These are phyloP conservation scores for Oryza glumipatula DNA, from an alignment of 176 grass and related monocot species.

Conservation along the genomic window DNA sequence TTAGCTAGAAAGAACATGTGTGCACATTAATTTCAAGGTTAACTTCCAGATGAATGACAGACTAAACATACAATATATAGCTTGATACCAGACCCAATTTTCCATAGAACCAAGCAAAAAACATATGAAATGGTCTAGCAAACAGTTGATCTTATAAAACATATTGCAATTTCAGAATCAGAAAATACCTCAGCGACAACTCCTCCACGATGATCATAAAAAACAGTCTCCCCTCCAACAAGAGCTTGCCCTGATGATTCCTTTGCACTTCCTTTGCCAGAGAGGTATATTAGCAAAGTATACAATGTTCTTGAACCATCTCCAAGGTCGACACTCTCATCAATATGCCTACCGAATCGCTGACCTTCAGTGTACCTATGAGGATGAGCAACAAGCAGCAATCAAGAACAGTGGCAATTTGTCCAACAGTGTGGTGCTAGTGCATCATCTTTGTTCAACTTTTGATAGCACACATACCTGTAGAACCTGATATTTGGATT, in stretches of 20 bases:
- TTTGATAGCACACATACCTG: slow-evolving; percentile 48
- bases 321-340: slow-evolving; percentile 72
- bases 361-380: slow-evolving; percentile 86
- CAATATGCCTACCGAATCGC: slow-evolving; percentile 88
- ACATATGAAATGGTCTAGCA: background rate
- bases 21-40: background rate
- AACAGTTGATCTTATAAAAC: background rate
- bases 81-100: background rate
- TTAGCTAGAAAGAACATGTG: background rate
- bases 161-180: slow-evolving; percentile 15
- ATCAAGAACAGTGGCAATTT: background rate
- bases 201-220: slow-evolving; percentile 79
- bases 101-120: background rate
- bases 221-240: slow-evolving; percentile 90
- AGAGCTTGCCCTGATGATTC: slow-evolving; percentile 62
- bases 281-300: slow-evolving; percentile 82
- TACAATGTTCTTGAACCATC: slow-evolving; percentile 70
- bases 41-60: background rate
- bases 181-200: slow-evolving; percentile 83
- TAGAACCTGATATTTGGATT: slow-evolving; percentile 97
- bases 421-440: background rate
- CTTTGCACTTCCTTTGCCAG: slow-evolving; percentile 58
- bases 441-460: background rate
- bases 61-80: slow-evolving; percentile 10
- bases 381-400: slow-evolving; percentile 16